A percentile compares a stretch with the other conserved stretches of the same genome.
Conservation (phyloP, 1,284 basidiomycete genomes). For the Laetiporus sulphureus region DNA sequence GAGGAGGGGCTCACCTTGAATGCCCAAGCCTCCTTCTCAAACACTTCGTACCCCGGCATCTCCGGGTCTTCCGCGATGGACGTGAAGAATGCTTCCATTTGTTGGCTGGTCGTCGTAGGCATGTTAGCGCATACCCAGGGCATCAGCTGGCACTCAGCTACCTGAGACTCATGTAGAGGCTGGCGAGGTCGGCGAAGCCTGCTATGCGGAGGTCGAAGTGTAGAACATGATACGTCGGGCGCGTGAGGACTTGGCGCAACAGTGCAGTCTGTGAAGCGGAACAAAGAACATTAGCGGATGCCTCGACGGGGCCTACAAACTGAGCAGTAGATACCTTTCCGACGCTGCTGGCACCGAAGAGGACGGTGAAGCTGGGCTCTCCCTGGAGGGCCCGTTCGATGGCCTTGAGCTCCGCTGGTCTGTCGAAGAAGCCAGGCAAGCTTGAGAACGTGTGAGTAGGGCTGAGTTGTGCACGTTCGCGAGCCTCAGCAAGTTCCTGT, state of each 20-base stretch:
- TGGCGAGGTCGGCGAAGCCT: conserved; percentile 73
- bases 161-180: conserved; percentile 63
- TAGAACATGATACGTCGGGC: conserved; percentile 64
- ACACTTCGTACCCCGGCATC: conserved; percentile 64
- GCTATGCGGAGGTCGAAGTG: conserved; percentile 81
- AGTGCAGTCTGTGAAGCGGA: conserved; percentile 54
- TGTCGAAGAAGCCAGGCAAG: conserved; percentile 65
- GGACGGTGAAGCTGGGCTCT: conserved; percentile 70
- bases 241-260: conserved; percentile 67
- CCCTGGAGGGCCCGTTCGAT: conserved; percentile 60
- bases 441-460: conserved; percentile 74
- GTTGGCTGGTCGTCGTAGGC: conserved; percentile 37
- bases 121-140: not conserved
- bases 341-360: conserved; percentile 76
- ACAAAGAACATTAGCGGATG: no score
- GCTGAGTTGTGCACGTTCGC: conserved; percentile 58
- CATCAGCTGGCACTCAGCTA: conserved; percentile 3
- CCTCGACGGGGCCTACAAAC: no score
- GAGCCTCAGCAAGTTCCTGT: conserved; percentile 60
- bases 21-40: conserved; percentile 65
- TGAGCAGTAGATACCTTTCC: conserved; percentile 50
- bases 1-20: conserved; percentile 53
- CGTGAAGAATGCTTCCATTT: conserved; percentile 78
- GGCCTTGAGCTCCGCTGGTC: conserved; percentile 57
- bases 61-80: conserved; percentile 36